Base-by-base conservation (phyloP, 225 moss, liverwort and hornwort species). In the Straminergon stramineum region DNA sequence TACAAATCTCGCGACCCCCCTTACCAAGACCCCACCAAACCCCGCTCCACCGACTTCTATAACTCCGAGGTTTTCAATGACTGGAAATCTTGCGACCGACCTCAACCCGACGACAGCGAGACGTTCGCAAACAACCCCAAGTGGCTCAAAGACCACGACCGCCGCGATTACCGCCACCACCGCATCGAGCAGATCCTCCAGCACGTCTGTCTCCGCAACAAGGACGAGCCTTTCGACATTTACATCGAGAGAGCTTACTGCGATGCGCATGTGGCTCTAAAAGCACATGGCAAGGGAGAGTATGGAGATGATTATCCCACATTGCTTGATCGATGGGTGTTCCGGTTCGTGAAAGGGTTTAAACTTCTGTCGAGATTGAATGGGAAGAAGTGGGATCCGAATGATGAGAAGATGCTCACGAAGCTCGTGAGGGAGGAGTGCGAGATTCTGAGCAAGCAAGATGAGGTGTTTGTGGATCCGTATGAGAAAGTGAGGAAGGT, bases 401-500 rank as follows among this genome's bases (percentile, higher is more conserved):
- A 56, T 13, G 87, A 91, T 4, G 94, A 94, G 90, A 77, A 76
- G 8, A 83, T 93, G 88, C 66, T 94, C 17, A 88, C 74, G 52
- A 93, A 92, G 87, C 69, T 93, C 67, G 63, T 93, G 22, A 91
- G 90, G 26, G 94, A 94, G 78, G 93, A 94, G 86, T 94, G 94
- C 35, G 94, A 94, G 30, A 91, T 94, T 58, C 89, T 94, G 32
- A 88, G 87, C 13, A 89, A 90, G 62, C 89, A 91, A 43, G 84
- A 92, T 67, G 86, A 88, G 45, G 88, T 92, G 22, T 90, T 91
- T 52, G 91, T 92, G 3, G 91, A 94, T 83, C 90, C 94, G 10
- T 35, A 56, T 32, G 88, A 91, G 3, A 87, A 68, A 84, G 48
- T 53, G 32, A 80, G 92, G 82, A 90, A 91, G 71, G 89, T 93